Conservation (phyloP, 208 protist genomes). For the Trypanosoma scelopori region DNA sequence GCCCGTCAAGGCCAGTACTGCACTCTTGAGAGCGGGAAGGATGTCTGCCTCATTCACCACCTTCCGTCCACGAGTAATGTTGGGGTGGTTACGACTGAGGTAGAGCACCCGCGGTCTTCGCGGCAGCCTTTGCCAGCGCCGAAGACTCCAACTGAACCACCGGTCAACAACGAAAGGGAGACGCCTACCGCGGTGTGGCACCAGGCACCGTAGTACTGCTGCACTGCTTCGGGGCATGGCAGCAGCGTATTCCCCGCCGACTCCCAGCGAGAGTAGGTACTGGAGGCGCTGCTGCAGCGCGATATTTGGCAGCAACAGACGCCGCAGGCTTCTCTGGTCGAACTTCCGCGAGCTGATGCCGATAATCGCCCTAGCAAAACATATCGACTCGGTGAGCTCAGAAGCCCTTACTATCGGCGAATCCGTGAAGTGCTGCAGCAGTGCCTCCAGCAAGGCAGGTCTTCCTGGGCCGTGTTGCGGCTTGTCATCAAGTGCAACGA, state of each 20-base stretch:
- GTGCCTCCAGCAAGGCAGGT: slow-evolving; percentile 27
- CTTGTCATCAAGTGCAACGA: slow-evolving; percentile 37
- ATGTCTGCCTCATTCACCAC: slow-evolving; percentile 34
- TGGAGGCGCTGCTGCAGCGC: slow-evolving; percentile 17
- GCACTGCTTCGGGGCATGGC: neutral
- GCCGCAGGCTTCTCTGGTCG: slow-evolving; percentile 1
- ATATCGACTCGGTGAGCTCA: slow-evolving; percentile 25
- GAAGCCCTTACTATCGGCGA: slow-evolving; percentile 25
- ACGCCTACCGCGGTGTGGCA: neutral
- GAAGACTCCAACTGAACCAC: slow-evolving; percentile 14
- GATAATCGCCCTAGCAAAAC: slow-evolving; percentile 27
- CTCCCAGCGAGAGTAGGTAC: slow-evolving; percentile 5
- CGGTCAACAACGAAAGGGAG: slow-evolving; percentile 1
- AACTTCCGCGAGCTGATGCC: slow-evolving; percentile 15
- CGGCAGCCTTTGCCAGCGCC: slow-evolving; percentile 11
- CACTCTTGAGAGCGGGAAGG: slow-evolving; percentile 17
- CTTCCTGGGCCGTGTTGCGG: slow-evolving; percentile 23
- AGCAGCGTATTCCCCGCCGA: neutral
- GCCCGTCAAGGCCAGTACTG: slow-evolving; percentile 15
- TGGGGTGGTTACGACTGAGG: slow-evolving; percentile 30
- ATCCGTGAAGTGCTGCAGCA: slow-evolving; percentile 29
- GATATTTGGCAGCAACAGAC: slow-evolving; percentile 6
- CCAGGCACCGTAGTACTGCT: slow-evolving; percentile 5
- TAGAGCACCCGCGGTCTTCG: slow-evolving; percentile 21
- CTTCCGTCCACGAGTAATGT: slow-evolving; percentile 27